Base-by-base conservation (phyloP, 1,139 yeast genomes). In the Pichia sp. region DNA sequence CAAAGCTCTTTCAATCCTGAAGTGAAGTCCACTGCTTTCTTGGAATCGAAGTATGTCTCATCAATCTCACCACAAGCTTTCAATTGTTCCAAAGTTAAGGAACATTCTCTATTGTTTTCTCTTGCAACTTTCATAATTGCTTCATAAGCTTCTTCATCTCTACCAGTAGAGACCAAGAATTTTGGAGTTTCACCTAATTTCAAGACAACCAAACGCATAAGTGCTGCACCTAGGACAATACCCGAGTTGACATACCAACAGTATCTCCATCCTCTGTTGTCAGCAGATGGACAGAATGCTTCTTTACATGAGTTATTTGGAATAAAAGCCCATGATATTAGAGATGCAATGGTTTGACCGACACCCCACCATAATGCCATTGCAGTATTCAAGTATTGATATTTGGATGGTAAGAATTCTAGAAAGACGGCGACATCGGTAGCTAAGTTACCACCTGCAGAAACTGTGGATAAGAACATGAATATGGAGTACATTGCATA, bases 311-410 rank as follows among this genome's bases (percentile, higher is more conserved):
- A 63, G 43, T 60, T 59, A 39, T 65, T 65, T 22, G 75, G 69
- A 38, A 75, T 58, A 37, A 74, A 68, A 1, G 75, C 77, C 75
- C 77, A 75, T 6, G 77, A 70, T 28, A 73, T 50, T 13, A 72
- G 59, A 21, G 63, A 63, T 8, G 77, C 71, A 31, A 75, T 58
- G 1, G 77, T 68, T 54, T 74, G 80, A 28, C 82, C 82, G 34
- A 76, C 54, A 39, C 78, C 79, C 81, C 81, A 76, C 62, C 72
- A 75, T 22, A 63, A 58, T 7, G 82, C 79, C 62, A 75, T 63
- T 27, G 72, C 59, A 0, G 80, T 72, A 37, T 72, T 62, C 41
- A 76, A 56, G 65, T 68, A 73, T 48, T 73, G 76, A 47, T 67
- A 59, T 33, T 66, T 67, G 29, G 62, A 60, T 2, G 83, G 82